A percentile compares a stretch with the other conserved stretches of the same genome.
Evolutionary conservation across 2,329 filamentous ascomycete species (phyloP).

Genomic region (Pseudogymnoascus sp.): DNA sequence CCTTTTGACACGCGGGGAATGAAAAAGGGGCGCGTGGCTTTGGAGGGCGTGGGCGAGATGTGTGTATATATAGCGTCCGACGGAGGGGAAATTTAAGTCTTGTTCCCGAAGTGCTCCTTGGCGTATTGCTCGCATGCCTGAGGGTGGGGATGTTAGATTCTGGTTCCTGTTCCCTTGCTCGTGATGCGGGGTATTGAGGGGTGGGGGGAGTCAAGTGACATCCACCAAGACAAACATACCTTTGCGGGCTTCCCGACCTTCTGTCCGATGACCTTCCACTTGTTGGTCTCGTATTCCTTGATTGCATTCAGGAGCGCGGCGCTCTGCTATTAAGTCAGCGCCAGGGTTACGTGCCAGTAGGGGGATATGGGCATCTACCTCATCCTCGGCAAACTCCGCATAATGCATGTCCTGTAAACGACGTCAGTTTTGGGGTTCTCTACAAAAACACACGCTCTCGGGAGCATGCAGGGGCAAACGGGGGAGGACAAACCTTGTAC

Average conservation of each 20-base stretch:
- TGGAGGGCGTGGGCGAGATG: not conserved
- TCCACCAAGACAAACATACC: slow-evolving; percentile 38
- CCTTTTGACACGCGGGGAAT: not conserved
- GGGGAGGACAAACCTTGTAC: slow-evolving; percentile 66
- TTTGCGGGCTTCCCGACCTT: slow-evolving; percentile 98
- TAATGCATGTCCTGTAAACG: slow-evolving; percentile 86
- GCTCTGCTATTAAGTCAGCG: slow-evolving; percentile 22
- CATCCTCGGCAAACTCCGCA: slow-evolving; percentile 94
- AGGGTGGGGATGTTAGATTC: slow-evolving; percentile 19
- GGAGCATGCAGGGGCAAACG: not conserved
- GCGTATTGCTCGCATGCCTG: slow-evolving; percentile 87
- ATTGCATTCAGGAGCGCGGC: slow-evolving; percentile 77
- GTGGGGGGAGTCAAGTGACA: not conserved
- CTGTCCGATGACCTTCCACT: slow-evolving; percentile 95
- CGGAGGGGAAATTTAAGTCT: not conserved
- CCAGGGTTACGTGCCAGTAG: slow-evolving; percentile 18
- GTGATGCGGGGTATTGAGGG: slow-evolving; percentile 1
- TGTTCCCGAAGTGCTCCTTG: slow-evolving; percentile 70
- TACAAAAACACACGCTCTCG: not conserved
- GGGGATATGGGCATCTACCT: slow-evolving; percentile 46
- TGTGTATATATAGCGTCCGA: not conserved
- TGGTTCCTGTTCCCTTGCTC: not conserved
- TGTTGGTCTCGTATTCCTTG: slow-evolving; percentile 97
- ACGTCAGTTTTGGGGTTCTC: slow-evolving; percentile 12
- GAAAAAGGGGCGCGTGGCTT: not conserved